Evolutionary conservation across 2,329 filamentous ascomycete species (phyloP), one percentile per base, ranked within the genome.

Genomic region (Ceratocystis smalleyi): DNA sequence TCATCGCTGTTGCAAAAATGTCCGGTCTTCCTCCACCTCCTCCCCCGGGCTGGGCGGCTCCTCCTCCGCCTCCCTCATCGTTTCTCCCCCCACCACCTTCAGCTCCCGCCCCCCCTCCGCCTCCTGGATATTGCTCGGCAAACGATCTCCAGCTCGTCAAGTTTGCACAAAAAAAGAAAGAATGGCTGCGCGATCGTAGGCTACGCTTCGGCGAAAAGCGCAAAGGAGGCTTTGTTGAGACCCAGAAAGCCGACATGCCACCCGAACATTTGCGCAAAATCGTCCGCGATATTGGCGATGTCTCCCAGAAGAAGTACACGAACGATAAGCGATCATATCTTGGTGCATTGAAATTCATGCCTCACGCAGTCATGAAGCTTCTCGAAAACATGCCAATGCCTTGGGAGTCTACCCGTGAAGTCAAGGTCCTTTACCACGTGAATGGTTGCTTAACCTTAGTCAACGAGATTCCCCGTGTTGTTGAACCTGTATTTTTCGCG

Each of bases 311-410:
- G 79, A 97, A 96, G 75, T 99, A 96, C 79, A 96, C 90, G 69
- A 96, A 88, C 72, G 94, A 99, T 78, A 99, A 99, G 81, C 84
- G 94, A 69, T 96, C 91, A 76, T 99, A 99, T 74, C 81, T 99
- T 59, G 95, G 95, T 68, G 94, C 95, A 43, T 77, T 99, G 68
- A 99, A 99, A 77, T 99, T 96, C 77, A 99, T 99, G 94, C 94
- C 94, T 1, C 94, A 99, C 73, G 94, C 94, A 5, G 94, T 99
- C 10, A 77, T 99, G 77, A 99, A 99, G 78, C 81, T 99, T 27
- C 76, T 99, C 65, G 94, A 99, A 78, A 99, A 99, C 71, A 99
- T 99, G 94, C 94, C 94, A 3, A 99, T 99, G 94, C 94, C 94
- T 0, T 99, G 94, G 94, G 94, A 99, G 77, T 94, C 91, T 65